Conservation (phyloP, 1,284 basidiomycete species). For the Pisolithus thermaeus region DNA sequence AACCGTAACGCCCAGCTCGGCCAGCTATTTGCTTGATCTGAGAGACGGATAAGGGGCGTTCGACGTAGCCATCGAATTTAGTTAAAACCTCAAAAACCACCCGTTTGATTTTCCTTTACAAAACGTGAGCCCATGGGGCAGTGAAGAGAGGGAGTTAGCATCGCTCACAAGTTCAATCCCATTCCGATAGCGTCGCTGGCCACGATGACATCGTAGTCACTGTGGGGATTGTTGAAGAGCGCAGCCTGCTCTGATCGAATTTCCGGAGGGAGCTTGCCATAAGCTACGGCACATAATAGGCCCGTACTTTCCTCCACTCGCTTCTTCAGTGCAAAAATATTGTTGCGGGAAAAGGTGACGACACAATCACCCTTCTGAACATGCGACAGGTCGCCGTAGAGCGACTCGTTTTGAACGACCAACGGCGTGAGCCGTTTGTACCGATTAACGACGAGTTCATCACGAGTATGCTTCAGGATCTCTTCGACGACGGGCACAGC, state of each 20-base stretch:
- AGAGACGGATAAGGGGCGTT: conserved; percentile 60
- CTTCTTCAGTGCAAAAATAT: conserved; percentile 78
- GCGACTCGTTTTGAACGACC: conserved; percentile 56
- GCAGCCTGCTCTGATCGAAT: conserved; percentile 70
- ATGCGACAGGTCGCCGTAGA: conserved; percentile 59
- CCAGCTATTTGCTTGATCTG: conserved; percentile 97
- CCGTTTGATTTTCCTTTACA: conserved; percentile 80
- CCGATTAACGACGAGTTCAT: conserved; percentile 75
- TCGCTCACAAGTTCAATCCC: conserved; percentile 73
- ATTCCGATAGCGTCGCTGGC: conserved; percentile 83
- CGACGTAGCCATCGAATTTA: conserved; percentile 66
- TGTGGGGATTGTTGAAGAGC: conserved; percentile 65
- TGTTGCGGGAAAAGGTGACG: conserved; percentile 77
- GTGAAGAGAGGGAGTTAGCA: background rate
- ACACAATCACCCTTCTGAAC: conserved; percentile 87
- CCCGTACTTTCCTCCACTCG: conserved; percentile 63
- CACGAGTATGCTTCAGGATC: conserved; percentile 73
- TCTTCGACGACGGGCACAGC: conserved; percentile 74
- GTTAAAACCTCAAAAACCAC: conserved; percentile 75
- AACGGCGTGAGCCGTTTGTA: conserved; percentile 91
- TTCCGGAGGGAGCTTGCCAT: conserved; percentile 72
- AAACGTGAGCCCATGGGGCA: background rate
- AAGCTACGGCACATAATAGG: conserved; percentile 66
- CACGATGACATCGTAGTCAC: conserved; percentile 67
- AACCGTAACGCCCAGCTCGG: conserved; percentile 88